A percentile compares a stretch with the other conserved stretches of the same genome.
phyloP scores from a whole-genome alignment of 345 rosid species.

The Salix udensis region DNA sequence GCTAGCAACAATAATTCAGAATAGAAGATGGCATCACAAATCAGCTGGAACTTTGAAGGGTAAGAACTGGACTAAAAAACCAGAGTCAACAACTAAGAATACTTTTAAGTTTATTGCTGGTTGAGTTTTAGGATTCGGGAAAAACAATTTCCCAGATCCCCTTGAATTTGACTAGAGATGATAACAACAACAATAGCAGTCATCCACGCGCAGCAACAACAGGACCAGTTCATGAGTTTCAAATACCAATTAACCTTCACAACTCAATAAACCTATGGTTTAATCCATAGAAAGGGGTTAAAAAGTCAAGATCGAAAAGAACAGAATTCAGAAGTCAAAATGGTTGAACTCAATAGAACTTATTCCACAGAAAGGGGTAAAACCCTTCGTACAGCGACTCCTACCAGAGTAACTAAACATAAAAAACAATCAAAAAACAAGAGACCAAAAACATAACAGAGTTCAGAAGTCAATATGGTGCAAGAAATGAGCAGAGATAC shows the following conservation, averaged over 20 bases:
- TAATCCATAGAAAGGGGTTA: not conserved
- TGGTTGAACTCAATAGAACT: too few species aligned
- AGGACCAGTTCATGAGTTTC: not conserved
- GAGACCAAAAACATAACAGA: not conserved
- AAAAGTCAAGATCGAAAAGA: too few species aligned
- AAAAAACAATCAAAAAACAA: not conserved
- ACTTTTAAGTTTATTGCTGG: not conserved
- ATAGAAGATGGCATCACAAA: not conserved
- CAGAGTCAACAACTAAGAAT: not conserved
- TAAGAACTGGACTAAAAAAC: not conserved
- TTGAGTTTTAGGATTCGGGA: not conserved
- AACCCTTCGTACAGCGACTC: not conserved
- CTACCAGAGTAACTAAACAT: not conserved
- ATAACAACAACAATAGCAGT: not conserved
- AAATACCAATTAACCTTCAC: not conserved
- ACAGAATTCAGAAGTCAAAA: too few species aligned
- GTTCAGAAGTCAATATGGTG: too few species aligned
- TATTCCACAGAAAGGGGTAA: not conserved
- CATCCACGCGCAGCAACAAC: not conserved
- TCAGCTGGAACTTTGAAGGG: not conserved
- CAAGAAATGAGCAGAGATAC: not conserved
- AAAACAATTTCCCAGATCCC: not conserved
- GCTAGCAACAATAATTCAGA: not conserved
- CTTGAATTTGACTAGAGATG: not conserved
- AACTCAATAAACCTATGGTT: not conserved